Base-by-base conservation (phyloP, 495 filamentous ascomycete species). In the Xylaria scruposa region DNA sequence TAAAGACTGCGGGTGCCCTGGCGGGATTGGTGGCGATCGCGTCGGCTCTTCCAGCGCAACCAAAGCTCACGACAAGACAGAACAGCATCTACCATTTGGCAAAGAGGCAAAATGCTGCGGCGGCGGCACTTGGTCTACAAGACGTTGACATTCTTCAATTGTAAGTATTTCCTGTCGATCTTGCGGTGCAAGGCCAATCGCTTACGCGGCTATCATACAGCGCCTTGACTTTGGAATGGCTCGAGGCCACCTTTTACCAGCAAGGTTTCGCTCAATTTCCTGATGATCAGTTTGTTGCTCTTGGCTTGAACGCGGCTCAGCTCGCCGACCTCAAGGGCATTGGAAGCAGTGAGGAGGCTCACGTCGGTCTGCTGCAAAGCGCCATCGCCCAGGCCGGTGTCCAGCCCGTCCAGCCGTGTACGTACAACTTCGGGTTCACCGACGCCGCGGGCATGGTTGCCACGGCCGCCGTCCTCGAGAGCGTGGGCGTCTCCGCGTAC, bases 61-160 rank as follows among this genome's bases (percentile, higher is more conserved):
- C 84, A 67, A 87, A 81, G 79, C 72, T 87, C 54, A 82, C 73
- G 59, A 65, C 72, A 54, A 75, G 71, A 68, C 82, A 86, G 73
- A 75, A 77, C 74, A 79, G 81, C 67, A 81, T 86, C 65, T 84
- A 85, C 76, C 70, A 80, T 73, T 70, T 83, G 58, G 76, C 79
- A 63, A 88, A 83, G 76, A 83, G 87, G 63, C 86, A 89, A 76
- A 83, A 86, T 71, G 85, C 83, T 6, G 84, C 85, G 0, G 86
- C 86, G 29, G 85, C 86, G 13, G 81, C 83, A 17, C 74, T 81
- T 29, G 88, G 85, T 31, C 77, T 92, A 65, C 83, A 80, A 19
- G 90, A 92, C 79, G 76, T 90, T 59, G 90, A 92, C 76, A 91
- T 92, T 71, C 85, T 92, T 24, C 88, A 92, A 86, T 92, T 92